Evolutionary conservation across 2,329 filamentous ascomycete species (phyloP), one percentile per base, ranked within the genome.

Genomic region (Colletotrichum cuscutae): DNA sequence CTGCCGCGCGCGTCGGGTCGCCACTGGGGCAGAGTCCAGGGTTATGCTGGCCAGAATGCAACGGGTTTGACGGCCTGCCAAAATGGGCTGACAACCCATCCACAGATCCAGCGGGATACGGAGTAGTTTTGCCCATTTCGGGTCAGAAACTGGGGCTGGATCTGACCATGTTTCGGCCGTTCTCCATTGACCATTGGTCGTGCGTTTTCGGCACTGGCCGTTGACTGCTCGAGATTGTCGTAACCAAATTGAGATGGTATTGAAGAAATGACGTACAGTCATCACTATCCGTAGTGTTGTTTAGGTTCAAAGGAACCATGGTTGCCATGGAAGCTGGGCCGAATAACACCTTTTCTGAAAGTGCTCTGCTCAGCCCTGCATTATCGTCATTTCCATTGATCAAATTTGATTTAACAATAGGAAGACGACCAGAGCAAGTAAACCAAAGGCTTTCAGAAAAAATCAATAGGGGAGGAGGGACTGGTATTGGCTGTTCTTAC

Each of bases 41-140:
- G 19, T 22, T 22, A 37, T 28, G 24, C 37, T 30, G 37, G 15
- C 24, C 37, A 26, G 22, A 22, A 52, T 64, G 66, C 59, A 32
- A 28, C 67, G 19, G 53, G 37, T 65, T 30, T 30, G 24, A 60
- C 61, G 57, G 57, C 68, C 68, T 70, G 54, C 68, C 68, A 42
- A 54, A 70, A 70, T 70, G 61, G 68, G 61, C 68, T 70, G 54
- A 65, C 68, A 37, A 57, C 62, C 54, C 68, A 28, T 61, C 56
- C 56, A 57, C 19, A 30, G 24, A 22, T 52, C 49, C 57, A 49
- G 63, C 57, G 26, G 57, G 68, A 26, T 58, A n/a, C n/a, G n/a
- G n/a, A n/a, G n/a, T n/a, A 58, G 19, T 32, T n/a, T 30, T 30
- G 19, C 54, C 54, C 54, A 19, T 11, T 32, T 46, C 61, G 30